Conservation (phyloP, 139 green algal genomes). For the Edaphochlamys debaryana region DNA sequence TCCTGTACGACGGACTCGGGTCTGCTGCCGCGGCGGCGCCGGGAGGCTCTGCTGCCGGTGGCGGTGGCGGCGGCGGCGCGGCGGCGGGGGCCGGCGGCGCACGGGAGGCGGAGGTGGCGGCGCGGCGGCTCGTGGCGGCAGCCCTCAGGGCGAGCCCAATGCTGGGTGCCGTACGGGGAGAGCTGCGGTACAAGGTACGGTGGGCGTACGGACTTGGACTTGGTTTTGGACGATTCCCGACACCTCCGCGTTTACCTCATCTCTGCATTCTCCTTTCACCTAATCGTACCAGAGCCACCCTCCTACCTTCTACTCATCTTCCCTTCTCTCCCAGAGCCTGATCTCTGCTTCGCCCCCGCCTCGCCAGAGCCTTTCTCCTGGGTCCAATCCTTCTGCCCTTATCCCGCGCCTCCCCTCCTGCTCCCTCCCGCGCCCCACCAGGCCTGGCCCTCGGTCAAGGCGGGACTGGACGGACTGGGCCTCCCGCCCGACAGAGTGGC, state of each 20-base stretch:
- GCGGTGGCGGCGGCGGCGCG: neutral
- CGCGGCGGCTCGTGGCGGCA: slow-evolving; percentile 63
- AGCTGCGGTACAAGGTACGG: slow-evolving; percentile 33
- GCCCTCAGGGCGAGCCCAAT: slow-evolving; percentile 38
- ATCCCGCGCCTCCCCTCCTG: neutral
- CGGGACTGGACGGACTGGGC: slow-evolving; percentile 72
- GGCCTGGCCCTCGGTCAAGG: slow-evolving; percentile 69
- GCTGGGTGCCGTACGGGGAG: slow-evolving; percentile 13
- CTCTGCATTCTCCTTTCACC: too few species aligned
- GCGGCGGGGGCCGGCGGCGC: neutral
- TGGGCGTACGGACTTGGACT: too few species aligned
- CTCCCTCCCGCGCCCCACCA: slow-evolving; percentile 39
- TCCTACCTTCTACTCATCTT: too few species aligned
- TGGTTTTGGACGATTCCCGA: too few species aligned
- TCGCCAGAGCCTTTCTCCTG: too few species aligned
- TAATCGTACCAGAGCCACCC: too few species aligned
- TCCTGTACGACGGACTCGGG: slow-evolving; percentile 39
- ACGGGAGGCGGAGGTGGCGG: slow-evolving; percentile 13
- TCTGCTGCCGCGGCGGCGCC: neutral
- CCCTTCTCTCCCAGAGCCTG: too few species aligned
- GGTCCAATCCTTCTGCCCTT: neutral
- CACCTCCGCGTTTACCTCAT: too few species aligned
- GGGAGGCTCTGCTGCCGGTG: neutral
- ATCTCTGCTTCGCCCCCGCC: too few species aligned
- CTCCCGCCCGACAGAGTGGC: slow-evolving; percentile 60